Evolutionary conservation across 306 rosid genomes (phyloP), one percentile per base, ranked within the genome.

Genomic region (Mimosa pudica): DNA sequence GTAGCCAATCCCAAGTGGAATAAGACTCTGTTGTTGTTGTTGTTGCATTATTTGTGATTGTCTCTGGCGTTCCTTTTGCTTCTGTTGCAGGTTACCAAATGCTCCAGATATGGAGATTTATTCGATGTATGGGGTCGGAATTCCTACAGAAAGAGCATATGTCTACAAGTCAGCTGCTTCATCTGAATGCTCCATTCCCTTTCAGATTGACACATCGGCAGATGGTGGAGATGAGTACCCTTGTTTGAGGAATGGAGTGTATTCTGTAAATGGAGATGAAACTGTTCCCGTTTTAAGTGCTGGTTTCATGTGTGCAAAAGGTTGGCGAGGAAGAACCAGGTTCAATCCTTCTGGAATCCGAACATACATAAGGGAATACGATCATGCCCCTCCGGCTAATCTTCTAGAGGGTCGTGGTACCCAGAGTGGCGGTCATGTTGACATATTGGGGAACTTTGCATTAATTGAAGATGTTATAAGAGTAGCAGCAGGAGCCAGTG

Each of bases 391-490:
- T 68, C 97, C 97, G 8, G 90, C 97, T 71, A 90, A 88, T 87
- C 90, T 92, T 83, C 86, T 92, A 64, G 97, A 92, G 86, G 97
- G 97, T 12, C 90, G 97, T 51, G 97, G 97, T 80, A 88, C 97
- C 58, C 97, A 92, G 72, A 92, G 97, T 60, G 97, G 94, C 7
- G 92, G 92, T 68, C 97, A 92, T 82, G 97, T 92, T 71, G 97
- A 89, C 80, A 92, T 92, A 82, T 78, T 92, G 92, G 97, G 97
- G 20, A 92, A 92, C 81, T 92, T 92, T 76, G 97, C 97, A 36
- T 86, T 92, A 44, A 84, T 92, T 45, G 94, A 92, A 84, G 97
- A 92, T 87, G 82, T 92, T 65, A 36, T 90, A 69, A 87, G 97
- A 87, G 93, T 92, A 45, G 97, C 97, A 16, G 94, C 97, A 20